Base-by-base conservation (phyloP, 2,329 filamentous ascomycete species). In the Drechslerella stenobrocha region DNA sequence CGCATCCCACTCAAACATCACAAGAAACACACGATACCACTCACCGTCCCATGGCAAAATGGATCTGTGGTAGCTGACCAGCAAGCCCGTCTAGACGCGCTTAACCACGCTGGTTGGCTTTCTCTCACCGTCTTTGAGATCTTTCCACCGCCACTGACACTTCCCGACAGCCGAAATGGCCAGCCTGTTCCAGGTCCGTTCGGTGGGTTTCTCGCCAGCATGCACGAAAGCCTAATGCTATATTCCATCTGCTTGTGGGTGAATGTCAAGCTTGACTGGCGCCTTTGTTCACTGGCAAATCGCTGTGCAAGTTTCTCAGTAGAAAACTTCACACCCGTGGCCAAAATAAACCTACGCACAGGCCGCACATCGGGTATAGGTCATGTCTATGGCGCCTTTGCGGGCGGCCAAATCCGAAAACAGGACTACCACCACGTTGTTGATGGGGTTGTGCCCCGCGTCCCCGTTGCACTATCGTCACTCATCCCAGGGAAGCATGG, bases 201-300 rank as follows among this genome's bases (percentile, higher is more conserved):
- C 13, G 57, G 64, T 11, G 64, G 64, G 0, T 63, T 61, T 22
- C 30, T 69, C 6, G 26, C 46, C 7, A 5, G 20, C 2, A 63
- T 63, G 46, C 47, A 69, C 24, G 64, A 69, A 34, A 63, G 51
- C 7, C 20, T 69, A 11, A 58, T 58, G 30, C 24, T 69, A 3
- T 23, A 40, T 15, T 69, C 64, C 5, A 53, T 44, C 5, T 47
- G 37, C 20, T 1, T 11, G 13, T 53, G 22, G 6, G 15, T 11
- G 8, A 42, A 44, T 11, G 53, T 69, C 34, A 55, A 57, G 7
- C 18, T 58, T 8, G 64, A 69, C 40, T 69, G 56, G 56, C 5
- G 1, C 2, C 20, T 58, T 15, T 69, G 64, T 30, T 52, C 35
- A 1, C 28, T 58, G 42, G 13, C 24, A 5, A 6, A 18, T 20